These are phyloP conservation scores for Dactylellina leptospora DNA, from an alignment of 2,329 filamentous ascomycete species.

Conservation along the genomic window DNA sequence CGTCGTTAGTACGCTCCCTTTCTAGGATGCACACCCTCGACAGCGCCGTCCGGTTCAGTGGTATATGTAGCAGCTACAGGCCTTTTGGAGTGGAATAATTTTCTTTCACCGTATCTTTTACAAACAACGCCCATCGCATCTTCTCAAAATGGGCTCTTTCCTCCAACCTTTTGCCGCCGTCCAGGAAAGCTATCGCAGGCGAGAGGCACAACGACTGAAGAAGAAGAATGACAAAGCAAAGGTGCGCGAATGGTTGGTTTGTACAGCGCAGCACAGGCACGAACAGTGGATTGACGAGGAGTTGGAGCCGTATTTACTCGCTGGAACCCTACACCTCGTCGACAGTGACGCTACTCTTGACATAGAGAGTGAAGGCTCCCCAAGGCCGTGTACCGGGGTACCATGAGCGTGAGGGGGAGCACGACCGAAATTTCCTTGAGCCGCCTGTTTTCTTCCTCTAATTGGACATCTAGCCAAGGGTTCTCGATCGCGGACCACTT, in stretches of 20 bases:
- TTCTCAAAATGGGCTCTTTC: constrained; percentile 34
- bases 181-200: constrained; percentile 37
- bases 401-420: too few relatives aligned
- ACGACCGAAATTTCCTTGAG: too few relatives aligned
- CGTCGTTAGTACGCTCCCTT: neutral
- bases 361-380: neutral
- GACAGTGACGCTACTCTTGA: constrained; percentile 13
- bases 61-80: too few relatives aligned
- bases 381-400: neutral
- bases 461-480: too few relatives aligned
- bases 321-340: constrained; percentile 34
- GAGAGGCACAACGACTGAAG: constrained; percentile 40
- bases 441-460: too few relatives aligned
- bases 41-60: neutral
- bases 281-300: constrained; percentile 51
- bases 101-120: neutral
- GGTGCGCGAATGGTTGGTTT: constrained; percentile 40
- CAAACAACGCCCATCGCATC: neutral
- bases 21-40: neutral
- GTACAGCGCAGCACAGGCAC: constrained; percentile 40
- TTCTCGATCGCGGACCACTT: too few relatives aligned
- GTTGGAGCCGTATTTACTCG: constrained; percentile 26
- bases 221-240: constrained; percentile 43
- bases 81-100: neutral
- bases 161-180: constrained; percentile 33